These are phyloP conservation scores for Babesia sp. DNA, from an alignment of 169 alveolate genomes.

Conservation along the genomic window DNA sequence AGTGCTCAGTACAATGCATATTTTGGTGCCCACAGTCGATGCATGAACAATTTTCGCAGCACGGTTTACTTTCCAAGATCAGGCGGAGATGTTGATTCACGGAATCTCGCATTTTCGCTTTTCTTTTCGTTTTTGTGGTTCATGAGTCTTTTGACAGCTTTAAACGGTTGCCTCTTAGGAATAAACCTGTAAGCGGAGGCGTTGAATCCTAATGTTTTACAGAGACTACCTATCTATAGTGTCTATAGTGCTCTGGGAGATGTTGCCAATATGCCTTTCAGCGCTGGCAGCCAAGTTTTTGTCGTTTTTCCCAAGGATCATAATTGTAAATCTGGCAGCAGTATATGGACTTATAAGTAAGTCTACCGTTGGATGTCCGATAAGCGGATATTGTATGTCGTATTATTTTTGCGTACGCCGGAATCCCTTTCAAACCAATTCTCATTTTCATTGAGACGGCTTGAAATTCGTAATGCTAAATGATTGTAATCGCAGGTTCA, in stretches of 20 bases:
- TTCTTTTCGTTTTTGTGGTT: constrained; percentile 51
- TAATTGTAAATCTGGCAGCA: constrained; percentile 26
- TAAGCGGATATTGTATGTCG: background rate
- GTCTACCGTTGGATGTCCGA: background rate
- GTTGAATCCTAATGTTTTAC: background rate
- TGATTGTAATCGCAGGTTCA: too few relatives aligned
- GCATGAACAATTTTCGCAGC: constrained; percentile 27
- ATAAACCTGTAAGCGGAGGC: constrained; percentile 23
- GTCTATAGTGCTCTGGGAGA: constrained; percentile 30
- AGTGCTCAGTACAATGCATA: too few relatives aligned
- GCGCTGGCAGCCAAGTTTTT: constrained; percentile 3
- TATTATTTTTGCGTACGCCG: background rate
- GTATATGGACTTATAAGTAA: constrained; percentile 24
- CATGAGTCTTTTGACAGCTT: constrained; percentile 17
- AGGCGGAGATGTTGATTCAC: background rate
- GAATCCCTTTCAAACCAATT: background rate
- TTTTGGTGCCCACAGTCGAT: too few relatives aligned
- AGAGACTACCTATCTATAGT: constrained; percentile 31
- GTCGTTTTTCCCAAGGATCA: constrained; percentile 14
- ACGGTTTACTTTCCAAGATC: constrained; percentile 36
- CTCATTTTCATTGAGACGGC: background rate
- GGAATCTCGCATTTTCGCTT: constrained; percentile 16
- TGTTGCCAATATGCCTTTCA: constrained; percentile 50
- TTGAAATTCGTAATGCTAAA: too few relatives aligned
- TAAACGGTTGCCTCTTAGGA: constrained; percentile 45